Percentiles rank a stretch among this genome's conserved stretches.
Conservation (phyloP, 1,284 basidiomycete genomes). For the Fomitopsis schrenkii region DNA sequence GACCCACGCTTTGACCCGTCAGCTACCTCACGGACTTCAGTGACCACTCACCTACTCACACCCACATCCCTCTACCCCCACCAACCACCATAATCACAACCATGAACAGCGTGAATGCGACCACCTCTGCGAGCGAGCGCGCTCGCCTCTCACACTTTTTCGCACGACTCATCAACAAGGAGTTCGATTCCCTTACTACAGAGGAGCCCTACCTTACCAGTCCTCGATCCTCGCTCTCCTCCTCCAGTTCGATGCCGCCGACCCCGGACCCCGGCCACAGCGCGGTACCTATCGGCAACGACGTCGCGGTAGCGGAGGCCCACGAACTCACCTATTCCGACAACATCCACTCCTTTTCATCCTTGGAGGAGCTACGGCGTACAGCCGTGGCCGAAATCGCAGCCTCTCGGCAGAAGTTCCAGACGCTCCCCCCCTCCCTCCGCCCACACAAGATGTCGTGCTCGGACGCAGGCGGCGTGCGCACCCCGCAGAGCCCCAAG, state of each 20-base stretch:
- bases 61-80: neutral
- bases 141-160: constrained; percentile 51
- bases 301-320: neutral
- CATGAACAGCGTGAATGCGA: neutral
- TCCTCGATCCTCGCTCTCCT: too few species aligned
- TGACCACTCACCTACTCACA: neutral
- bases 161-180: constrained; percentile 8
- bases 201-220: neutral
- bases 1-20: neutral
- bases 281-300: neutral
- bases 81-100: neutral
- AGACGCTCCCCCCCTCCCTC: constrained; percentile 1
- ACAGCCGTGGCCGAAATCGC: constrained; percentile 54
- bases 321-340: constrained; percentile 56
- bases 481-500: neutral
- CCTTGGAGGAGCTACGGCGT: constrained; percentile 53
- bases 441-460: neutral
- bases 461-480: neutral
- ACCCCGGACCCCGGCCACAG: neutral
- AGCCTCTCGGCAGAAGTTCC: constrained; percentile 33
- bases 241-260: neutral
- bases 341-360: constrained; percentile 61
- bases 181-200: constrained; percentile 1
- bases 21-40: neutral
- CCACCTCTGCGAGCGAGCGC: constrained; percentile 42